Base-by-base conservation (phyloP, 2,329 filamentous ascomycete genomes). In the Coccinonectria pachysandricola region DNA sequence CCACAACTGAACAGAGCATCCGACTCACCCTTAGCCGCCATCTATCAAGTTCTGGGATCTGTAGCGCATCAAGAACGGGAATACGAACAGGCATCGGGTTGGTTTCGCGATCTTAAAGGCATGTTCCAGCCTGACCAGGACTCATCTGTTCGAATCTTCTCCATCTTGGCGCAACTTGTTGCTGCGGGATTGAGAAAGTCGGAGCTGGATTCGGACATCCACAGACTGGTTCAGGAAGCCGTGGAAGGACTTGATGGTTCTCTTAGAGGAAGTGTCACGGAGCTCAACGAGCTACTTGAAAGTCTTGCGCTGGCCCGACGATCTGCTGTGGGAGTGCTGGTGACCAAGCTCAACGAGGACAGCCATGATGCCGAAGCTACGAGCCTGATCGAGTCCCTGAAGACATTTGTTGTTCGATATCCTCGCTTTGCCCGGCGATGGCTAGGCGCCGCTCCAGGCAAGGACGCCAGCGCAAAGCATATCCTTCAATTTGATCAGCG, bases 401-500 rank as follows among this genome's bases (percentile, higher is more conserved):
- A 75, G 38, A 55, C 60, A 0, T 64, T 79, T 23, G 55, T 78
- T 13, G 57, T 70, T 15, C 64, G 71, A 28, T 67, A 72, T 33
- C 74, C 75, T 8, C 63, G 71, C 3, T 74, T 79, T 40, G 59
- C 66, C 23, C 54, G 70, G 6, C 62, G 74, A 23, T 79, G 75
- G 70, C 54, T 79, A 3, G 75, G 75, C 8, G 70, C 69, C 28
- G 54, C 64, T 2, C 71, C 73, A 0, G 55, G 54, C 4, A 59
- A 60, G 8, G 62, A 64, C 17, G 60, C 65, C 12, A 52, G 57
- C 8, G 59, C 71, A 6, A 79, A 78, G 37, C 67, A 72, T 7
- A 54, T 68, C 18, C 45, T 77, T 15, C 68, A 74, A 19, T 75
- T 74, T 43, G 72, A 78, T 35, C 71, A 78, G 36, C 61, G 73